phyloP scores from a whole-genome alignment of 257 asterid species.

The Solanum chilense region DNA sequence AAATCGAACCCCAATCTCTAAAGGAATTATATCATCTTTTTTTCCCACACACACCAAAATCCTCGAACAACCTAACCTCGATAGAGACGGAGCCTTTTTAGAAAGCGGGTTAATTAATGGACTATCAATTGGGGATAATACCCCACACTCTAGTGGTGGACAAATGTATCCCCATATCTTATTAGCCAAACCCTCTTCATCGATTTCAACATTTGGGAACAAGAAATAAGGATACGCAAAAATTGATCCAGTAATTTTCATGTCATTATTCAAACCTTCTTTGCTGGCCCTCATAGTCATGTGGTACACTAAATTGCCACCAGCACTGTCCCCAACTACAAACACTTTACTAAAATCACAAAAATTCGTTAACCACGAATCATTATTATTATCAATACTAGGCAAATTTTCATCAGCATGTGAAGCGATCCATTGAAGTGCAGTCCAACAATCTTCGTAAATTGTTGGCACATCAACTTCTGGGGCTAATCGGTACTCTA shows the following conservation, averaged over 20 bases:
- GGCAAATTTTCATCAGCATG: background rate
- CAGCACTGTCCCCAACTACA: slow-evolving; percentile 20
- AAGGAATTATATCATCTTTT: background rate
- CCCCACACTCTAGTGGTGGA: background rate
- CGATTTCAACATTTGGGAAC: background rate
- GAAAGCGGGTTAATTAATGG: background rate
- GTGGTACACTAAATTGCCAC: slow-evolving; percentile 15
- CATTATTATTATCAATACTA: background rate
- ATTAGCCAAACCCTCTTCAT: background rate
- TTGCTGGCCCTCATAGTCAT: background rate
- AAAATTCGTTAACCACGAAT: slow-evolving; percentile 7
- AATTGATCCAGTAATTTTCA: slow-evolving; percentile 9
- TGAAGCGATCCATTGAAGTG: slow-evolving; percentile 15
- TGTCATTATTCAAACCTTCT: background rate
- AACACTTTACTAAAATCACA: slow-evolving; percentile 14
- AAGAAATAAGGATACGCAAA: slow-evolving; percentile 6
- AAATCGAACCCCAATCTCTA: background rate
- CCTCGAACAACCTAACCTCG: background rate
- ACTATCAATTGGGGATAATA: background rate
- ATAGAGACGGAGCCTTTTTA: background rate
- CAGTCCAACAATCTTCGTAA: slow-evolving; percentile 19
- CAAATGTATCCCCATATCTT: background rate
- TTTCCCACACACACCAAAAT: background rate
- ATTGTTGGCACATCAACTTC: slow-evolving; percentile 11
- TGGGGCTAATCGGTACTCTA: slow-evolving; percentile 17